Percentiles rank a stretch among this genome's conserved stretches.
These are phyloP conservation scores for Aphanocladium album DNA, from an alignment of 2,329 filamentous ascomycete genomes.

Conservation along the genomic window DNA sequence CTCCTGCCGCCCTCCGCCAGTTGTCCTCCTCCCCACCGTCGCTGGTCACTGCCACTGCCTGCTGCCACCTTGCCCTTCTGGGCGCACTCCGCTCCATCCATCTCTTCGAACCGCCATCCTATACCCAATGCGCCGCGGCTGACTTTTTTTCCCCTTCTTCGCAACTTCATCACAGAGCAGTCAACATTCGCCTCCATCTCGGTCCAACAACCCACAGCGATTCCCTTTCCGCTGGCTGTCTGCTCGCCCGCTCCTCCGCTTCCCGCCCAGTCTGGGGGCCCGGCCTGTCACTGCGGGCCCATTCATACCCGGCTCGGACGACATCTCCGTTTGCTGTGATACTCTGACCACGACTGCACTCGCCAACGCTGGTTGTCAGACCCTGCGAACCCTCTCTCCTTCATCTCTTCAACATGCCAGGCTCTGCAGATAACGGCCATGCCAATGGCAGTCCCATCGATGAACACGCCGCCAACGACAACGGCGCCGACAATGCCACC, in stretches of 20 bases:
- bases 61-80: neutral
- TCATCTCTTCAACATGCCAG: conserved; percentile 27
- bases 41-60: neutral
- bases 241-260: neutral
- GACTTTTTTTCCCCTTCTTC: neutral
- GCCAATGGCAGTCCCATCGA: conserved; percentile 25
- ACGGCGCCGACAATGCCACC: conserved; percentile 29
- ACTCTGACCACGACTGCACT: neutral
- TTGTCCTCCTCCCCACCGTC: neutral
- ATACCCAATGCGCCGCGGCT: neutral
- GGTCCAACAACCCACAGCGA: neutral
- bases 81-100: conserved; percentile 1
- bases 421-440: conserved; percentile 31
- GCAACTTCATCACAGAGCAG: neutral
- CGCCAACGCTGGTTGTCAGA: neutral
- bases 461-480: conserved; percentile 13
- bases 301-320: conserved; percentile 2
- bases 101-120: neutral
- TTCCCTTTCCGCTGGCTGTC: neutral
- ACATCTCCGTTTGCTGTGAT: conserved; percentile 8
- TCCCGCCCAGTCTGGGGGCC: neutral
- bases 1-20: neutral
- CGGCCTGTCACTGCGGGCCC: neutral
- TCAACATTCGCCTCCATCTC: neutral
- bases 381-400: neutral